phyloP scores from a whole-genome alignment of 495 filamentous ascomycete genomes.

The Cladorrhinum samala region DNA sequence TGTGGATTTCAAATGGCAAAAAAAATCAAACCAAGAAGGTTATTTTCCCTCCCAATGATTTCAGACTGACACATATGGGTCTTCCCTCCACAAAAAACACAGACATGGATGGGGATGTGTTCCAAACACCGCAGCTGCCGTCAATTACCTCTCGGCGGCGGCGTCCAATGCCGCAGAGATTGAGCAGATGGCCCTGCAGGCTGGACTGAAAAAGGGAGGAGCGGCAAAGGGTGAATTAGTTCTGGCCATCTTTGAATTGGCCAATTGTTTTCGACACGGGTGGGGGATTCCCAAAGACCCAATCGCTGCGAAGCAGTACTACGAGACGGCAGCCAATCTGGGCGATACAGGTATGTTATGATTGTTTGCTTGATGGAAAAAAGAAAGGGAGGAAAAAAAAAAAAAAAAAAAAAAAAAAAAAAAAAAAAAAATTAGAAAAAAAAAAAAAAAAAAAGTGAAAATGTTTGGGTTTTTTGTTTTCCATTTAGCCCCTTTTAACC shows the following conservation, averaged over 20 bases:
- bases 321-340: slow-evolving; percentile 92
- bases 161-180: slow-evolving; percentile 86
- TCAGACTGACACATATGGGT: slow-evolving; percentile 7
- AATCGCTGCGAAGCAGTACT: slow-evolving; percentile 81
- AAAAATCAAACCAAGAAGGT: too few species aligned
- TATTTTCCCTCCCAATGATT: too few species aligned
- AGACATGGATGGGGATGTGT: slow-evolving; percentile 93
- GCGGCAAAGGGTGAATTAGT: slow-evolving; percentile 94
- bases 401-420: too few species aligned
- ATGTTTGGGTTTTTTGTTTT: too few species aligned
- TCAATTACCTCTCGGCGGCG: slow-evolving; percentile 78
- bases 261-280: slow-evolving; percentile 92
- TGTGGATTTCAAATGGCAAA: slow-evolving; percentile 25
- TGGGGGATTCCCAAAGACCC: slow-evolving; percentile 91
- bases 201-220: slow-evolving; percentile 88
- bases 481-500: too few species aligned
- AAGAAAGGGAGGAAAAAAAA: too few species aligned
- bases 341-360: slow-evolving; percentile 64
- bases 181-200: slow-evolving; percentile 73
- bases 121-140: slow-evolving; percentile 62
- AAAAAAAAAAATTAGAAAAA: too few species aligned
- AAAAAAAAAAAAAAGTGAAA: too few species aligned
- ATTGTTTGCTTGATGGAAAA: neutral
- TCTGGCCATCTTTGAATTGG: slow-evolving; percentile 93
- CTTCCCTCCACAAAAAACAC: slow-evolving; percentile 12